Evolutionary conservation across 805 yeast genomes (phyloP).

Genomic region (Starmerella potacharoeniae): DNA sequence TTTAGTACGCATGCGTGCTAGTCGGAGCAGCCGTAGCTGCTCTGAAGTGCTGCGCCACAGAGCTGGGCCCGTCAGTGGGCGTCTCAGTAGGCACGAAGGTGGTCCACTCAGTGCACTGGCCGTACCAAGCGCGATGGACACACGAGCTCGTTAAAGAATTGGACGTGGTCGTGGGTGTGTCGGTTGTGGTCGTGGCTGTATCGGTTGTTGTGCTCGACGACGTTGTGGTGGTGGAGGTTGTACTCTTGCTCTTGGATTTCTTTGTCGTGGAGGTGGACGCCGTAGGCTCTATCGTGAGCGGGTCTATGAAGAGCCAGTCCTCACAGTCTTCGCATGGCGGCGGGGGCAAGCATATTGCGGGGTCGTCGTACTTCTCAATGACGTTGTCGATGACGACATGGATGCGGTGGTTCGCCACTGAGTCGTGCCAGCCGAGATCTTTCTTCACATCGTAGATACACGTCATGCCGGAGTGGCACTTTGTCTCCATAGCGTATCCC

Average conservation of each 20-base stretch:
- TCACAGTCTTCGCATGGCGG: constrained; percentile 75
- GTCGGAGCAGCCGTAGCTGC: too few species aligned
- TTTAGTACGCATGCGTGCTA: too few species aligned
- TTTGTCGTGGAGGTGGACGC: not conserved
- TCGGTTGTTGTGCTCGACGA: constrained; percentile 2
- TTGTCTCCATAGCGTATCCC: constrained; percentile 95
- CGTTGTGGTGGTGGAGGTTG: not conserved
- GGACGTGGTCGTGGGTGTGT: not conserved
- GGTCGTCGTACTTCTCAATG: constrained; percentile 56
- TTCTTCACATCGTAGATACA: constrained; percentile 84
- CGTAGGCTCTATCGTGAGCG: constrained; percentile 9
- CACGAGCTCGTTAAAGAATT: not conserved
- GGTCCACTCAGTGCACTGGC: constrained; percentile 3
- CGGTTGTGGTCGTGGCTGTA: constrained; percentile 4
- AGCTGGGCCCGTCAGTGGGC: not conserved
- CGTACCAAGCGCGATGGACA: constrained; percentile 5
- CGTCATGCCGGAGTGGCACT: constrained; percentile 80
- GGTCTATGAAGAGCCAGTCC: constrained; percentile 64
- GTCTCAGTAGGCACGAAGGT: constrained; percentile 1
- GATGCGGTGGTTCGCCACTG: constrained; percentile 76
- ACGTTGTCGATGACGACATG: constrained; percentile 82
- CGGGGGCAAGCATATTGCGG: constrained; percentile 62
- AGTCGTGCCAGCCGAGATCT: constrained; percentile 86
- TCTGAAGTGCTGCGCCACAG: too few species aligned
- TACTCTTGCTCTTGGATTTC: not conserved